A percentile compares a stretch with the other conserved stretches of the same genome.
Conservation (phyloP, 164 flowering plant genomes). For the Umbilicus rupestris region DNA sequence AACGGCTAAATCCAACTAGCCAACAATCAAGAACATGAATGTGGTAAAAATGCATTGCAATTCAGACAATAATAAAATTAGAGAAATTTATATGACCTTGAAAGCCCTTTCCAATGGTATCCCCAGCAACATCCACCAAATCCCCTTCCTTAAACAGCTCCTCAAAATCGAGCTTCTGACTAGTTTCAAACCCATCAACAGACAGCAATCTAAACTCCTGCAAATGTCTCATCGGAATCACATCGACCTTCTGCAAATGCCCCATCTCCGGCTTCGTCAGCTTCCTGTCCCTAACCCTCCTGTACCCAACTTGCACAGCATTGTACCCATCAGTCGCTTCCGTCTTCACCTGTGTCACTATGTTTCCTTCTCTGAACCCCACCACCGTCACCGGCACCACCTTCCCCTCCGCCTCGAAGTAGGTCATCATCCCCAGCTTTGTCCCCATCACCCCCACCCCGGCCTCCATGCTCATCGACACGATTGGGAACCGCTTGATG, state of each 20-base stretch:
- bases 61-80: not conserved
- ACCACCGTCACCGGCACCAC: slow-evolving; percentile 91
- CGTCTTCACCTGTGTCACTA: slow-evolving; percentile 89
- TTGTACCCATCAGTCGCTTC: slow-evolving; percentile 79
- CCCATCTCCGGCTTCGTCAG: slow-evolving; percentile 89
- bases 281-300: slow-evolving; percentile 74
- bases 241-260: slow-evolving; percentile 65
- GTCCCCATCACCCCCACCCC: slow-evolving; percentile 96
- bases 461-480: slow-evolving; percentile 61
- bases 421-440: slow-evolving; percentile 94
- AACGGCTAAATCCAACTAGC: no score
- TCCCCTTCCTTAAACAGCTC: slow-evolving; percentile 88
- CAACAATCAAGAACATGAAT: no score
- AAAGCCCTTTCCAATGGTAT: slow-evolving; percentile 92
- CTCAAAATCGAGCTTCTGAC: slow-evolving; percentile 46
- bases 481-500: not conserved
- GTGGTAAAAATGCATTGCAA: not conserved
- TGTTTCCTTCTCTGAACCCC: slow-evolving; percentile 88
- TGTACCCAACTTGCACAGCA: slow-evolving; percentile 85
- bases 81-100: slow-evolving; percentile 44
- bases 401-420: slow-evolving; percentile 57
- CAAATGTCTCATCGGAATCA: slow-evolving; percentile 77
- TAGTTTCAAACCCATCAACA: slow-evolving; percentile 64
- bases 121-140: slow-evolving; percentile 87
- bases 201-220: slow-evolving; percentile 79